Evolutionary conservation across 2,329 filamentous ascomycete species (phyloP).

Genomic region (Chlorencoelia australis): DNA sequence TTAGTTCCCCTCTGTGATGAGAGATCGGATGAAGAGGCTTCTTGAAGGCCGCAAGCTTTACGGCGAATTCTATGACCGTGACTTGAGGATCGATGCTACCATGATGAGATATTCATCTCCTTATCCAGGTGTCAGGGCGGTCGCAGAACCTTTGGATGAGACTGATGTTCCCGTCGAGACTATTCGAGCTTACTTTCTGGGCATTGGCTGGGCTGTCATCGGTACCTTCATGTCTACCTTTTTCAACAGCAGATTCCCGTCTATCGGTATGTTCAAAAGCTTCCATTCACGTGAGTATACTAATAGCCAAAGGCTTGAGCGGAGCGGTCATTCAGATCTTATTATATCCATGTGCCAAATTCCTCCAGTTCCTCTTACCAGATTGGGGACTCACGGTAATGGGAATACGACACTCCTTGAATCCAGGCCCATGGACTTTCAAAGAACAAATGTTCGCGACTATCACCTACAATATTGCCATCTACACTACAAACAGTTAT

Average conservation of each 20-base stretch:
- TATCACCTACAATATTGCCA: conserved; percentile 46
- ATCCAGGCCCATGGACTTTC: conserved; percentile 52
- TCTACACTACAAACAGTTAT: conserved; percentile 35
- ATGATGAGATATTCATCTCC: conserved; percentile 32
- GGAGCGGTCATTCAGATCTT: conserved; percentile 14
- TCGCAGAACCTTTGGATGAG: conserved; percentile 53
- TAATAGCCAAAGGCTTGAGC: too few relatives aligned
- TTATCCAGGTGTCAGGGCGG: conserved; percentile 44
- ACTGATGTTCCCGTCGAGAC: conserved; percentile 52
- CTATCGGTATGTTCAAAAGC: too few relatives aligned
- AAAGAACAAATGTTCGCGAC: conserved; percentile 59
- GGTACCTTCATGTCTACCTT: conserved; percentile 12
- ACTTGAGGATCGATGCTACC: conserved; percentile 32
- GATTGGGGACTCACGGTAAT: conserved; percentile 39
- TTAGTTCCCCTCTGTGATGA: conserved; percentile 35
- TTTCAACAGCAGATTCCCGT: conserved; percentile 12
- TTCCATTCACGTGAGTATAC: conserved; percentile 33
- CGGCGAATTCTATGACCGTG: conserved; percentile 33
- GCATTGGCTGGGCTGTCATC: conserved; percentile 28
- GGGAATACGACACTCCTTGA: conserved; percentile 31
- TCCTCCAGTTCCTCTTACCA: conserved; percentile 43
- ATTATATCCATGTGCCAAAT: conserved; percentile 37
- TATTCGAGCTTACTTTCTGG: conserved; percentile 53
- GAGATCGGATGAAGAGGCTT: conserved; percentile 32
- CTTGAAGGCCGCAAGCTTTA: conserved; percentile 31